phyloP scores from a whole-genome alignment of 768 basidiomycete genomes.

The Psilocybe subaeruginosa region DNA sequence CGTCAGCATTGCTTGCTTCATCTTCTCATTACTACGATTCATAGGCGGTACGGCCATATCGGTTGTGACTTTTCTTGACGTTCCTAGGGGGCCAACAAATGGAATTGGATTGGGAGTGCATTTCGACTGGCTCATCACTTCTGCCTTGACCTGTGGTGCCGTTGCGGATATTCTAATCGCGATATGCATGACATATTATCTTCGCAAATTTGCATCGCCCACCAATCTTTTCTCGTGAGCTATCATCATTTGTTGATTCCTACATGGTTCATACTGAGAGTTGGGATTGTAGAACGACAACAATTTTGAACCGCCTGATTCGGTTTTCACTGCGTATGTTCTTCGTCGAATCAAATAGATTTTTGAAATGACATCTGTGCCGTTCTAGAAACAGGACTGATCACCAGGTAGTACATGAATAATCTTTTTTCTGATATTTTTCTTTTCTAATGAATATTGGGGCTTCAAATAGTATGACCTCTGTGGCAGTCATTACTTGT shows the following conservation, averaged over 20 bases:
- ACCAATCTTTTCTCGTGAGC: conserved; percentile 10
- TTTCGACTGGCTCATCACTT: conserved; percentile 16
- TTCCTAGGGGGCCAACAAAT: conserved; percentile 14
- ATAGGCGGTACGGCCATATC: conserved; percentile 7
- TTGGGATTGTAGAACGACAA: conserved; percentile 1
- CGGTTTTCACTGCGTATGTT: conserved; percentile 10
- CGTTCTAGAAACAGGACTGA: conserved; percentile 8
- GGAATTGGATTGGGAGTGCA: conserved; percentile 4
- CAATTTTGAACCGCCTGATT: conserved; percentile 11
- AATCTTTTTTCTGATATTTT: neutral
- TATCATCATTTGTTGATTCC: too few relatives aligned
- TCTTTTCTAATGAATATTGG: too few relatives aligned
- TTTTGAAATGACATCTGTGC: neutral
- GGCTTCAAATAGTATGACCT: neutral
- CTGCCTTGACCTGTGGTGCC: conserved; percentile 3
- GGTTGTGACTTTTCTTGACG: conserved; percentile 12
- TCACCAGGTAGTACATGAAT: conserved; percentile 6
- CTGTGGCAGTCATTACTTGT: conserved; percentile 4
- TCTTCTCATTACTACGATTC: conserved; percentile 9
- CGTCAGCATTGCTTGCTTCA: conserved; percentile 5
- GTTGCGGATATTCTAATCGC: conserved; percentile 1
- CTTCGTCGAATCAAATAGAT: neutral
- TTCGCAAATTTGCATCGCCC: conserved; percentile 7
- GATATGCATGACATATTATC: conserved; percentile 8
- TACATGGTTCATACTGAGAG: neutral